phyloP scores from a whole-genome alignment of 2,329 filamentous ascomycete species.

The Talaromyces sp. region DNA sequence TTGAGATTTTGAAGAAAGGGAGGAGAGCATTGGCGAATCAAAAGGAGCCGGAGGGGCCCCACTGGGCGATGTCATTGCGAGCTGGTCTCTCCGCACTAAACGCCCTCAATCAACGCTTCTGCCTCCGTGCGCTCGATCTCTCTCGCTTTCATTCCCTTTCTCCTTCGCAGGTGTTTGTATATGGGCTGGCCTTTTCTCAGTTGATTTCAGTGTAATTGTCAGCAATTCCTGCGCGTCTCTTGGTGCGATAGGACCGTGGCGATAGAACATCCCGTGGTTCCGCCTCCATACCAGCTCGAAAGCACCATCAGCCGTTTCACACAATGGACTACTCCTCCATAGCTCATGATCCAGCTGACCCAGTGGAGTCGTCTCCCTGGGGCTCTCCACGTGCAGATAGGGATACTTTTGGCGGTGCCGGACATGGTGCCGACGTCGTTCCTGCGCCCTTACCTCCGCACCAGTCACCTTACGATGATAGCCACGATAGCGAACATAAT shows the following conservation, averaged over 20 bases:
- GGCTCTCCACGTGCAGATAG: conserved; percentile 55
- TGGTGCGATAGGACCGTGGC: not conserved
- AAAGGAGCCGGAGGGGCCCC: not conserved
- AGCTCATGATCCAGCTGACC: conserved; percentile 57
- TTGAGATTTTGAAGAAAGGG: conserved; percentile 1
- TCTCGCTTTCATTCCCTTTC: not conserved
- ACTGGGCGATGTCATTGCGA: conserved; percentile 17
- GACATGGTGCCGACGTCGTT: conserved; percentile 35
- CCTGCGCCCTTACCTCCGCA: conserved; percentile 42
- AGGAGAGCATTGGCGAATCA: conserved; percentile 19
- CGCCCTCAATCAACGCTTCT: conserved; percentile 11
- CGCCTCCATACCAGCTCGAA: not conserved
- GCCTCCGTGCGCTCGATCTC: conserved; percentile 1
- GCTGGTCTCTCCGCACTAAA: conserved; percentile 8
- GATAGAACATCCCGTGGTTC: not conserved
- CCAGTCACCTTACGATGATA: conserved; percentile 33
- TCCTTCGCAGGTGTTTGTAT: not conserved
- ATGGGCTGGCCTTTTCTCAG: not conserved
- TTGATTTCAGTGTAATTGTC: not conserved
- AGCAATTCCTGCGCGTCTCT: not conserved
- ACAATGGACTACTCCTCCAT: conserved; percentile 65
- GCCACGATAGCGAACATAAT: conserved; percentile 19
- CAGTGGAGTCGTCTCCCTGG: conserved; percentile 62
- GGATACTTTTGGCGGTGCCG: conserved; percentile 35
- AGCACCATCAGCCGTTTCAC: not conserved